These are phyloP conservation scores for Ogataea methanolica DNA, from an alignment of 805 yeast genomes.

Conservation along the genomic window DNA sequence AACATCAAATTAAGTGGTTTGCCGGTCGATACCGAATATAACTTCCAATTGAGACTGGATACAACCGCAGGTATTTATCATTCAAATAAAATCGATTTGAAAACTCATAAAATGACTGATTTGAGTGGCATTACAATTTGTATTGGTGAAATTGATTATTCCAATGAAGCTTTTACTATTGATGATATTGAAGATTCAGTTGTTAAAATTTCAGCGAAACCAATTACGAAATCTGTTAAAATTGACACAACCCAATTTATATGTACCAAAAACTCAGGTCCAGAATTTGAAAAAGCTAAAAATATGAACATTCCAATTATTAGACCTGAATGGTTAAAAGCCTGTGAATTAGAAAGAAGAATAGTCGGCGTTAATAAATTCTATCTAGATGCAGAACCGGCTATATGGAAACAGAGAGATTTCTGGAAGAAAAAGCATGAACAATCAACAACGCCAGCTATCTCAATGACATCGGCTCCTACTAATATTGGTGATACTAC, in stretches of 20 bases:
- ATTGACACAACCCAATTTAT: constrained; percentile 94
- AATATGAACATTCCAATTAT: constrained; percentile 89
- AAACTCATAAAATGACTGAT: constrained; percentile 95
- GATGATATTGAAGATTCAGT: constrained; percentile 64
- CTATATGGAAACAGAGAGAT: constrained; percentile 39
- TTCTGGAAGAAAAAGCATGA: constrained; percentile 29
- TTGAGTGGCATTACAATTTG: constrained; percentile 89
- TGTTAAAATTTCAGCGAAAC: constrained; percentile 74
- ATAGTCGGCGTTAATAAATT: constrained; percentile 91
- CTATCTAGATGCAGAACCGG: constrained; percentile 53
- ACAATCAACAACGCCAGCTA: neutral
- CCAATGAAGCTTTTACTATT: constrained; percentile 40
- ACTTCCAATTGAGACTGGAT: constrained; percentile 72
- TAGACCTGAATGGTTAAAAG: constrained; percentile 95
- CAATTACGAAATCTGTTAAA: constrained; percentile 64
- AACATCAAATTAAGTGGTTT: constrained; percentile 88
- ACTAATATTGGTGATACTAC: neutral
- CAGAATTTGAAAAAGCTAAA: constrained; percentile 66
- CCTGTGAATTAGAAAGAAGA: constrained; percentile 84
- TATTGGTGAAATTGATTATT: constrained; percentile 67
- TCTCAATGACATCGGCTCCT: neutral
- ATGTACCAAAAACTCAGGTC: constrained; percentile 64
- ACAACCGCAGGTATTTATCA: constrained; percentile 86
- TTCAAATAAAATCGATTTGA: constrained; percentile 64
- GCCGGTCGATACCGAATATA: constrained; percentile 78